Evolutionary conservation across 371 early-diverging fungal genomes (phyloP), one percentile per base, ranked within the genome.

Genomic region (Conidiobolus incongruus): DNA sequence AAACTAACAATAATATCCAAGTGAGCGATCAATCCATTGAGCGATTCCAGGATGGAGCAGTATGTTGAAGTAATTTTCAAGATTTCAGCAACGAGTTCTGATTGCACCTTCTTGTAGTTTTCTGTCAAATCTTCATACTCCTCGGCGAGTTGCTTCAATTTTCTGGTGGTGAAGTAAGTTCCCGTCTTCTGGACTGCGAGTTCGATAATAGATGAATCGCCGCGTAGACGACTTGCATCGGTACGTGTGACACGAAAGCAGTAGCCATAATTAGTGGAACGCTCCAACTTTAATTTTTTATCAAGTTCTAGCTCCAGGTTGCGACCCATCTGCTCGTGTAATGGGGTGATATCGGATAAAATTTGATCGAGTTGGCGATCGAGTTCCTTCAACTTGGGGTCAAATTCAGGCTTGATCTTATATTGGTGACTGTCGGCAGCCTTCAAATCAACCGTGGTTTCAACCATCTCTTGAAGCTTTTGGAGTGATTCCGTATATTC

Each of bases 281-380:
- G 75, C 44, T 96, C 97, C 38, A 93, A 62, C 51, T 89, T 89
- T 26, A 93, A 61, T 50, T 86, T 89, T 49, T 87, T 89, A 13
- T 84, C 80, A 7, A 68, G 56, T 35, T 91, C 92, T 48, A 87
- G 47, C 11, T 64, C 60, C 22, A 95, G 58, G 3, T 67, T 67
- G 0, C 58, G 52, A 1, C 77, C 77, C 4, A 72, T 61, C 61
- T 68, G 33, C 36, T 22, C 12, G 17, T 44, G 24, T 26, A 33
- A 13, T 15, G 6, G 3, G 13, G 64, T 53, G 51, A 92, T 72
- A 21, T 60, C 51, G 16, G 41, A 46, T 44, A 65, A 56, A 19
- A 74, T 59, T 0, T 49, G 35, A n/a, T 73, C 59, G 63, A 90
- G 76, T 38, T 68, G 53, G 10, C 44, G 54, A 32, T 66, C 64